Conservation (phyloP, 2,329 filamentous ascomycete genomes). For the Byssochlamys sp. region DNA sequence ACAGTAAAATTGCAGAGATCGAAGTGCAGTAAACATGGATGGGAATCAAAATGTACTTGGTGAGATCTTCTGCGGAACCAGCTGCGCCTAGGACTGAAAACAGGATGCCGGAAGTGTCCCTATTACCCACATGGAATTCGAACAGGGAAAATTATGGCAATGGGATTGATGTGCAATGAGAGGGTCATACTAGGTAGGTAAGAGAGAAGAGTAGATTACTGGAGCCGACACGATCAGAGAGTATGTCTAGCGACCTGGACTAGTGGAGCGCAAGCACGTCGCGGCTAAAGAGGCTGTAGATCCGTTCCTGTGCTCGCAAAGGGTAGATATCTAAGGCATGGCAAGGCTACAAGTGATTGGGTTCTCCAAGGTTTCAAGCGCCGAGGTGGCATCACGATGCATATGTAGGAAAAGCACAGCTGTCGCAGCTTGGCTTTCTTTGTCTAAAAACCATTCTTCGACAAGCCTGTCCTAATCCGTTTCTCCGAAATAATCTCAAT, state of each 20-base stretch:
- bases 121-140: too few species aligned
- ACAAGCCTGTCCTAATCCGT: too few species aligned
- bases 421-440: too few species aligned
- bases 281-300: not conserved
- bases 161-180: not conserved
- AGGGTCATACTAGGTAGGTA: not conserved
- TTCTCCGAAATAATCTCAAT: too few species aligned
- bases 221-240: not conserved
- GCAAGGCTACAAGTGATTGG: too few species aligned
- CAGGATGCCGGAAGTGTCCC: not conserved
- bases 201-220: conserved; percentile 1
- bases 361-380: too few species aligned
- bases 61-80: not conserved
- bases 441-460: too few species aligned
- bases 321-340: too few species aligned
- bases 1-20: not conserved
- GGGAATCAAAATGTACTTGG: not conserved
- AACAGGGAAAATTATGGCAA: not conserved
- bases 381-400: too few species aligned
- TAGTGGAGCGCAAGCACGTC: not conserved
- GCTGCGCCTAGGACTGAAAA: not conserved
- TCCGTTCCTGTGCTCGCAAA: not conserved
- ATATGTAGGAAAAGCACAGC: too few species aligned
- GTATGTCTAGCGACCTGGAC: not conserved
- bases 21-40: not conserved